Evolutionary conservation across 495 filamentous ascomycete genomes (phyloP).

Genomic region (Penicillium diatomitis): DNA sequence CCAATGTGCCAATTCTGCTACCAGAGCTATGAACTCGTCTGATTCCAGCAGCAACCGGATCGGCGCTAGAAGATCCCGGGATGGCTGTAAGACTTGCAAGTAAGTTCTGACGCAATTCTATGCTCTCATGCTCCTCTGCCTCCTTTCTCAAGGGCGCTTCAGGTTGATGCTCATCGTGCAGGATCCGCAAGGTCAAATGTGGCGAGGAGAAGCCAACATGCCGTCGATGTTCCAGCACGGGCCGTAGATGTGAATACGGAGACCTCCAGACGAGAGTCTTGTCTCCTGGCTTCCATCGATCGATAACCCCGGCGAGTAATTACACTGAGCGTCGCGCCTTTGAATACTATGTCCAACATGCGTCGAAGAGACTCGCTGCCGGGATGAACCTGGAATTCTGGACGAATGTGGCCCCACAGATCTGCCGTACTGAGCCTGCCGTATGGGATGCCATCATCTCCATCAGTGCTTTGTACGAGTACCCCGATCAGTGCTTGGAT

Average conservation of each 20-base stretch:
- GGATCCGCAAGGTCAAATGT: slow-evolving; percentile 57
- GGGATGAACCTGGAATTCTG: slow-evolving; percentile 42
- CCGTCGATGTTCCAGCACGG: slow-evolving; percentile 43
- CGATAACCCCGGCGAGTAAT: slow-evolving; percentile 6
- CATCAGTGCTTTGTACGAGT: slow-evolving; percentile 43
- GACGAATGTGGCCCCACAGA: slow-evolving; percentile 43
- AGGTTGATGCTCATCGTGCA: slow-evolving; percentile 13
- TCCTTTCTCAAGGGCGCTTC: no score
- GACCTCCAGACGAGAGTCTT: neutral
- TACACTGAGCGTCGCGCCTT: slow-evolving; percentile 33
- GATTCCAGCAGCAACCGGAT: slow-evolving; percentile 3
- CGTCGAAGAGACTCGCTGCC: slow-evolving; percentile 37
- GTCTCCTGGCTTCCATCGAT: neutral
- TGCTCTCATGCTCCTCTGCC: neutral
- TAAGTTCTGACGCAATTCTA: neutral
- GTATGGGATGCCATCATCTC: slow-evolving; percentile 45
- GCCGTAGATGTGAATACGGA: slow-evolving; percentile 36
- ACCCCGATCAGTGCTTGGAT: slow-evolving; percentile 11
- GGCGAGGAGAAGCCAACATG: slow-evolving; percentile 54
- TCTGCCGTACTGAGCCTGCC: slow-evolving; percentile 45
- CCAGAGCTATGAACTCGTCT: no score
- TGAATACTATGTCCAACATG: slow-evolving; percentile 43
- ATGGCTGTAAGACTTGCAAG: slow-evolving; percentile 22
- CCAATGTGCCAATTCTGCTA: no score
- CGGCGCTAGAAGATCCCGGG: slow-evolving; percentile 12